Base-by-base conservation (phyloP, 352 stramenopile genomes). In the Pythium apleroticum region DNA sequence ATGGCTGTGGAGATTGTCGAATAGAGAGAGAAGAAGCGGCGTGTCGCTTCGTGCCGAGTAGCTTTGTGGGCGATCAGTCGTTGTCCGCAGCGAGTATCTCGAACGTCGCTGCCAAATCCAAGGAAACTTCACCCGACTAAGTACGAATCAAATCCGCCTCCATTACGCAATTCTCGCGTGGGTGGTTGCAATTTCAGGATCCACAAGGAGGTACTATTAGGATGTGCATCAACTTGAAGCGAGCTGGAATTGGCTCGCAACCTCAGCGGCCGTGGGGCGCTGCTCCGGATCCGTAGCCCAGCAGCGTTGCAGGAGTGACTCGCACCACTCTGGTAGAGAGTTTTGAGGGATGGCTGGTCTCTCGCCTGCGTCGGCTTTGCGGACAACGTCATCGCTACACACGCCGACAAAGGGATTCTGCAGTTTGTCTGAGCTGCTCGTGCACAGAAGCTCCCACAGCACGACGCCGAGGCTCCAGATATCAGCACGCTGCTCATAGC, bases 51-150 rank as follows among this genome's bases (percentile, higher is more conserved):
- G 64, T 57, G 52, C 20, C 17, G 41, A 19, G n/a, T 52, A 35
- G 55, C 27, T 62, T 20, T 10, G n/a, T 24, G 31, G 43, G n/a
- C 31, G 54, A 39, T 52, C 41, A 35, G 52, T 45, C 19, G 10
- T 41, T 6, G 28, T 50, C 12, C 4, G n/a, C n/a, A n/a, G n/a
- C n/a, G n/a, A 52, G 27, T 27, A 63, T 63, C 63, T 65, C 64
- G 64, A 71, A 71, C 25, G 55, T 25, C 27, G 55, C 48, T 49
- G 41, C 31, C 46, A 63, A 71, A 71, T 71, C 65, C 65, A 63
- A 71, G 65, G 65, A 71, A 71, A 71, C 52, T 66, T 66, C 65
- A 28, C n/a, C 41, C 64, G 49, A 37, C 24, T 66, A 66, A 65
- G 64, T 66, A 66, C 64, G 56, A 62, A 49, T 37, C 37, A 45